Conservation (phyloP, 2,329 filamentous ascomycete genomes). For the Hymenoscyphus albidus region DNA sequence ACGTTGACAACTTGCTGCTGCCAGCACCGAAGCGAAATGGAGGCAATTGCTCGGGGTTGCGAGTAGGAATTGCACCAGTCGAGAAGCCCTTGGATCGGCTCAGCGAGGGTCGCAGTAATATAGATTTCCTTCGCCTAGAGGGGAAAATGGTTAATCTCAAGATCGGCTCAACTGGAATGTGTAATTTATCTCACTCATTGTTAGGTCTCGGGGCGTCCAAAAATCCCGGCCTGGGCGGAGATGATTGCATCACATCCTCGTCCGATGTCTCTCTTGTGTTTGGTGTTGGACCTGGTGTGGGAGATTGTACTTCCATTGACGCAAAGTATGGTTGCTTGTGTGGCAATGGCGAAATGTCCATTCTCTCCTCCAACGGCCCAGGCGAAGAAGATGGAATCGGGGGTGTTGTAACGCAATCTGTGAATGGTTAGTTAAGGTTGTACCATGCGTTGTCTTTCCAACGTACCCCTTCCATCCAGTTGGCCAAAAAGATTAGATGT, state of each 20-base stretch:
- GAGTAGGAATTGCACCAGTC: slow-evolving; percentile 59
- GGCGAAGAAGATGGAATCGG: slow-evolving; percentile 83
- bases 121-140: slow-evolving; percentile 61
- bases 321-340: slow-evolving; percentile 72
- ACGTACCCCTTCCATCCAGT: slow-evolving; percentile 46
- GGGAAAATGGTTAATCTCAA: not conserved
- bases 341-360: slow-evolving; percentile 92
- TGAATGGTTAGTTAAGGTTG: slow-evolving; percentile 34
- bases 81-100: slow-evolving; percentile 71
- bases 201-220: slow-evolving; percentile 47
- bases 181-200: slow-evolving; percentile 48
- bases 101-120: slow-evolving; percentile 70
- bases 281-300: slow-evolving; percentile 54
- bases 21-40: slow-evolving; percentile 69
- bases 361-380: slow-evolving; percentile 65
- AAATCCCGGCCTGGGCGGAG: slow-evolving; percentile 46
- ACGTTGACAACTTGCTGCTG: slow-evolving; percentile 45
- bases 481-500: slow-evolving; percentile 61
- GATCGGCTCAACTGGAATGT: slow-evolving; percentile 17
- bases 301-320: slow-evolving; percentile 66
- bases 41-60: slow-evolving; percentile 63
- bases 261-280: slow-evolving; percentile 27
- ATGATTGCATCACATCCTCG: slow-evolving; percentile 51
- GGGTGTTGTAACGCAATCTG: slow-evolving; percentile 78
- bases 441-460: slow-evolving; percentile 32